A percentile compares a stretch with the other conserved stretches of the same genome.
These are phyloP conservation scores for Atkinsonella hypoxylon DNA, from an alignment of 2,329 filamentous ascomycete genomes.

Conservation along the genomic window DNA sequence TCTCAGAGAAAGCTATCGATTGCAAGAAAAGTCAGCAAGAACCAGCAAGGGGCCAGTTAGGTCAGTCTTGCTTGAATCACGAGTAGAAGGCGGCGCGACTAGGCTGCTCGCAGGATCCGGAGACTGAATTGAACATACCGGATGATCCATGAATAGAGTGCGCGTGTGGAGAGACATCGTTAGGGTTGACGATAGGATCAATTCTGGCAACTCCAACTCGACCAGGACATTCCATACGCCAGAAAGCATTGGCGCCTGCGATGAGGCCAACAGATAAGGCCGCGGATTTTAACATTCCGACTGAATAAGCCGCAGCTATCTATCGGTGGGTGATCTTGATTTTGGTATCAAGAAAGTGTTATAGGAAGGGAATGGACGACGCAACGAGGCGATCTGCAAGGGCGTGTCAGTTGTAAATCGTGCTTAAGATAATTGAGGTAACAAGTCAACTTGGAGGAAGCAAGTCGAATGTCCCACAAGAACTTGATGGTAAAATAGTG, in stretches of 20 bases:
- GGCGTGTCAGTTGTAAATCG: constrained; percentile 9
- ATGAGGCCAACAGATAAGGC: constrained; percentile 22
- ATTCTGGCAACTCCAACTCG: constrained; percentile 58
- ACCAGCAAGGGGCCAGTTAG: background rate
- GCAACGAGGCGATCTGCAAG: constrained; percentile 22
- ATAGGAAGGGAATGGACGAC: constrained; percentile 22
- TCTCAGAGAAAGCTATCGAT: constrained; percentile 48
- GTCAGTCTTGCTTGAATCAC: background rate
- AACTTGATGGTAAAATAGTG: too few relatives aligned
- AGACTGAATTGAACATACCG: constrained; percentile 42
- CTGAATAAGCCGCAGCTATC: background rate
- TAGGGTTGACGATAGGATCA: constrained; percentile 62
- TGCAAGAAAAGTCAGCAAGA: background rate
- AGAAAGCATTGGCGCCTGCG: constrained; percentile 54
- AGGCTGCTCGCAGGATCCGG: background rate
- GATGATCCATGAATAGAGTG: constrained; percentile 67
- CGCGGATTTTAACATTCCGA: constrained; percentile 23
- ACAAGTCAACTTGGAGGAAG: background rate
- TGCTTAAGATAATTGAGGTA: background rate
- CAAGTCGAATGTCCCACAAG: background rate
- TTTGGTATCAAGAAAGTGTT: background rate
- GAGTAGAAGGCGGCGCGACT: background rate
- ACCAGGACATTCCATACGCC: constrained; percentile 77
- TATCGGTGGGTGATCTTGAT: background rate
- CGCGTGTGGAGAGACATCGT: constrained; percentile 48